These are phyloP conservation scores for Mycogone perniciosa DNA, from an alignment of 2,329 filamentous ascomycete species.

Conservation along the genomic window DNA sequence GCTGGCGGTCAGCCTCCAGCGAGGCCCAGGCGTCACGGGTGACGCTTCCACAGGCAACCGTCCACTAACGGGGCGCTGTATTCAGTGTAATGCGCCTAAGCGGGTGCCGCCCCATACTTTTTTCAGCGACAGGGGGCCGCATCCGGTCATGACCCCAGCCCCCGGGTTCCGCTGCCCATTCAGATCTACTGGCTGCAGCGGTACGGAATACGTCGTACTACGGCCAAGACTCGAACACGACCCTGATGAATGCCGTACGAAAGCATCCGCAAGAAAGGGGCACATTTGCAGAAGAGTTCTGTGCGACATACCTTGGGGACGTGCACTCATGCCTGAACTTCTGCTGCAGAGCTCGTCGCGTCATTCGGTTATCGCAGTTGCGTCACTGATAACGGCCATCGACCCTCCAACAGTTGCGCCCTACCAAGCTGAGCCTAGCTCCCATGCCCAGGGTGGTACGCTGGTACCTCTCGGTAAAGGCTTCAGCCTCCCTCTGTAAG, in stretches of 20 bases:
- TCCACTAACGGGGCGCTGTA: background rate
- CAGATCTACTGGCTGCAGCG: too few relatives aligned
- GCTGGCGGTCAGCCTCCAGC: slow-evolving; percentile 6
- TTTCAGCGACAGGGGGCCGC: background rate
- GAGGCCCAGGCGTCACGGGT: slow-evolving; percentile 6
- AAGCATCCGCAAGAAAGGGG: too few relatives aligned
- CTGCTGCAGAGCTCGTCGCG: background rate
- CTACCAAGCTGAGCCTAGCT: background rate
- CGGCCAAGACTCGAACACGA: too few relatives aligned
- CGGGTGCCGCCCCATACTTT: background rate
- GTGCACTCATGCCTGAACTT: background rate
- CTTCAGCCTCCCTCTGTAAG: background rate
- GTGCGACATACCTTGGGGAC: background rate
- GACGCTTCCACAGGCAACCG: background rate
- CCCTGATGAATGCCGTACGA: too few relatives aligned
- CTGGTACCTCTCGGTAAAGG: background rate
- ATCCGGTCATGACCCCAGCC: background rate
- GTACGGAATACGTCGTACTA: too few relatives aligned
- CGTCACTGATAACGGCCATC: background rate
- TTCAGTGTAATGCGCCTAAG: background rate
- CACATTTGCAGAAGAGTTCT: too few relatives aligned
- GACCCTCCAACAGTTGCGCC: background rate
- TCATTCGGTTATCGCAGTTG: slow-evolving; percentile 4
- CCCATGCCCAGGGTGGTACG: background rate
- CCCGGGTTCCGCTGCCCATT: too few relatives aligned